Conservation (phyloP, 1,284 basidiomycete species). For the Gomphus bonarii region DNA sequence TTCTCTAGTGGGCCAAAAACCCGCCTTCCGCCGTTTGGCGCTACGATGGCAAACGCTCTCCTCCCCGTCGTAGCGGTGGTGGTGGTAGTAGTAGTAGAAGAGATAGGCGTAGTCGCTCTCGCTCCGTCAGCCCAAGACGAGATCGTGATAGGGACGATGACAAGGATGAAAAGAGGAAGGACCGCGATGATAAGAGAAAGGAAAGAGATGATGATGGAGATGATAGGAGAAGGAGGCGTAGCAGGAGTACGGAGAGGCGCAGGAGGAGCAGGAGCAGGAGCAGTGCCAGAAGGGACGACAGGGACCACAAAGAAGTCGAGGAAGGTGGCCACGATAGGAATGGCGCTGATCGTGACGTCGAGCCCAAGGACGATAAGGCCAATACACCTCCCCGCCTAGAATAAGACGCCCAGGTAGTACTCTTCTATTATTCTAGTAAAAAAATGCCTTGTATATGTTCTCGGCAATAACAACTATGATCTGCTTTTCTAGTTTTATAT, state of each 20-base stretch:
- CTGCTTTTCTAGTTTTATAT: background rate
- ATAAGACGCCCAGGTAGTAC: background rate
- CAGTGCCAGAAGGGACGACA: slow-evolving; percentile 13
- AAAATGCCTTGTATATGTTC: background rate
- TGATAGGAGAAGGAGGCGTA: slow-evolving; percentile 28
- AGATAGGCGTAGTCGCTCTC: slow-evolving; percentile 14
- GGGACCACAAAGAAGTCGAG: slow-evolving; percentile 27
- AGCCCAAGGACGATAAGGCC: slow-evolving; percentile 29
- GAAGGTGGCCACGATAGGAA: slow-evolving; percentile 32
- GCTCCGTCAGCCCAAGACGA: slow-evolving; percentile 28
- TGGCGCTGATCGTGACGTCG: slow-evolving; percentile 23
- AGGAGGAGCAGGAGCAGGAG: slow-evolving; percentile 35
- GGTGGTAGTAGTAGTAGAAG: background rate
- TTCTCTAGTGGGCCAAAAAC: slow-evolving; percentile 76
- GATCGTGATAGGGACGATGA: slow-evolving; percentile 24
- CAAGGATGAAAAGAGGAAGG: slow-evolving; percentile 15
- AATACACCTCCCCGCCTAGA: background rate
- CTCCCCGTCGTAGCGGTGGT: slow-evolving; percentile 28
- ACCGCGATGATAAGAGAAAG: slow-evolving; percentile 18
- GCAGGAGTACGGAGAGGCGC: slow-evolving; percentile 34
- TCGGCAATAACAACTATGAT: background rate
- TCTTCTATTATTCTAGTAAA: background rate
- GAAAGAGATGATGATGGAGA: slow-evolving; percentile 16
- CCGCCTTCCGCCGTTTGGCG: slow-evolving; percentile 84
- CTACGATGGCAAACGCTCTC: slow-evolving; percentile 53